phyloP scores from a whole-genome alignment of 2,329 filamentous ascomycete species.

The Amauroascus verrucosus region DNA sequence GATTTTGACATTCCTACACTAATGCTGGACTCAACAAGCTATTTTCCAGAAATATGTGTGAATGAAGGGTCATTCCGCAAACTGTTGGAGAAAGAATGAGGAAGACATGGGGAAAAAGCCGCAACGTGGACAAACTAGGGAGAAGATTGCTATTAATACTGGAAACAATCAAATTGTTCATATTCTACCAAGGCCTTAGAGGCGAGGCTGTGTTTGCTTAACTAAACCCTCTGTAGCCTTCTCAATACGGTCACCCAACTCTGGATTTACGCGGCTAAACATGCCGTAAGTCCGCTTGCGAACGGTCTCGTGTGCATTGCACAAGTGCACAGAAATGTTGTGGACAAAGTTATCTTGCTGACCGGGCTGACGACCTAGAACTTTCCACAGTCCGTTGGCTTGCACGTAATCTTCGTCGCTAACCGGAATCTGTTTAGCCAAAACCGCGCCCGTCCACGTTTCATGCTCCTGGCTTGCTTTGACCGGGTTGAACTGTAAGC shows the following conservation, averaged over 20 bases:
- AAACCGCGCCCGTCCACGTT: slow-evolving; percentile 34
- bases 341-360: slow-evolving; percentile 53
- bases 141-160: not conserved
- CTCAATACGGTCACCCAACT: slow-evolving; percentile 45
- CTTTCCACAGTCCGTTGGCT: slow-evolving; percentile 36
- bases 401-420: slow-evolving; percentile 39
- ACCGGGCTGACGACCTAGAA: slow-evolving; percentile 37
- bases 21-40: not conserved
- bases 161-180: not conserved
- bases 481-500: slow-evolving; percentile 30
- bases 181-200: not conserved
- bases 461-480: slow-evolving; percentile 37
- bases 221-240: slow-evolving; percentile 41
- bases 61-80: not conserved
- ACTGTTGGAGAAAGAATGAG: not conserved
- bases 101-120: not conserved
- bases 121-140: not conserved
- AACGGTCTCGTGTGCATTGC: slow-evolving; percentile 44
- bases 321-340: slow-evolving; percentile 50
- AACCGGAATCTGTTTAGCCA: slow-evolving; percentile 34
- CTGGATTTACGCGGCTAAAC: slow-evolving; percentile 48
- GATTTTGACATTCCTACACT: too few relatives aligned
- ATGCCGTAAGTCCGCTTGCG: slow-evolving; percentile 51
- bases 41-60: not conserved
- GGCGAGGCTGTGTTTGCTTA: slow-evolving; percentile 10